These are phyloP conservation scores for Triticum turgidum DNA, from an alignment of 176 grass and related monocot genomes.

Conservation along the genomic window DNA sequence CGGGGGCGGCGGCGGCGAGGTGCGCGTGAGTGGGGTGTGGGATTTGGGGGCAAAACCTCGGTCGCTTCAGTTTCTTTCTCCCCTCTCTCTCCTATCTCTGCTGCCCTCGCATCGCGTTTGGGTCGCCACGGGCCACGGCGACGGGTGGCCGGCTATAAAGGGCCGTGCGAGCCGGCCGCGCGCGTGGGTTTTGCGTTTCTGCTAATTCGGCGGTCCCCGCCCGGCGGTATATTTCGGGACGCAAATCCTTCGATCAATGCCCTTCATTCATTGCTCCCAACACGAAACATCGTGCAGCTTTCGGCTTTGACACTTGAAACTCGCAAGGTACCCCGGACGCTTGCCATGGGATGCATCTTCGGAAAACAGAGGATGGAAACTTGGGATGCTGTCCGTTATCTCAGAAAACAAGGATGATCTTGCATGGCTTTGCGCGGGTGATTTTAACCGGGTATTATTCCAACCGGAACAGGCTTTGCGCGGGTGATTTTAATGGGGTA, in stretches of 20 bases:
- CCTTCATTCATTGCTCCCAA: not conserved
- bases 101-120: not conserved
- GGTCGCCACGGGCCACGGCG: constrained; percentile 11
- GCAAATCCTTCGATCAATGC: not conserved
- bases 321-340: no score
- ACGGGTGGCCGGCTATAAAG: not conserved
- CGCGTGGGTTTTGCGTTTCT: not conserved
- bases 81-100: not conserved
- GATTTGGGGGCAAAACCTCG: constrained; percentile 23
- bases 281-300: not conserved
- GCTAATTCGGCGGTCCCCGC: not conserved
- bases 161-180: not conserved
- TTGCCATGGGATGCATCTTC: no score
- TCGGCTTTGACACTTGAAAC: not conserved
- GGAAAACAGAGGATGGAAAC: no score
- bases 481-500: no score
- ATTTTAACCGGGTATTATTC: no score
- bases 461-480: no score
- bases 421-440: no score
- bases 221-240: not conserved
- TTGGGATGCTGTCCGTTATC: no score
- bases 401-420: no score
- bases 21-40: not conserved
- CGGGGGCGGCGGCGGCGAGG: constrained; percentile 1
- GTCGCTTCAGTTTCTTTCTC: constrained; percentile 11